Evolutionary conservation across 228 moss, liverwort and hornwort genomes (phyloP).

Genomic region (Sphagnum fallax): DNA sequence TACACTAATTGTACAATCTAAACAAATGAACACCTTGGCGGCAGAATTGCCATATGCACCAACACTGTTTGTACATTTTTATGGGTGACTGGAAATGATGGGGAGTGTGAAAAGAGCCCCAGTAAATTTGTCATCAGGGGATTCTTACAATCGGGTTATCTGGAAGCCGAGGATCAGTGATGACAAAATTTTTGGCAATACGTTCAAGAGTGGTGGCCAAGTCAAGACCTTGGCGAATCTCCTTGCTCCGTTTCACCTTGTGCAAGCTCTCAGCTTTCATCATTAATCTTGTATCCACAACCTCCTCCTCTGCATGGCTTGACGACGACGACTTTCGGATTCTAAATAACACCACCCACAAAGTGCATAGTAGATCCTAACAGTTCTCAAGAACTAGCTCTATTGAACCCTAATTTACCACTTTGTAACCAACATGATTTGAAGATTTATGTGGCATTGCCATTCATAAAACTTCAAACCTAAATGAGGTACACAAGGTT

Average conservation of each 20-base stretch:
- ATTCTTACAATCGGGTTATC: slow-evolving; percentile 83
- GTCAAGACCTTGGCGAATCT: slow-evolving; percentile 85
- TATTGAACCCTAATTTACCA: too few species aligned
- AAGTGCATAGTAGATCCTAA: too few species aligned
- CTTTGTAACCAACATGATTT: background rate
- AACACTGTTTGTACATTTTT: background rate
- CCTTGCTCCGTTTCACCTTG: slow-evolving; percentile 48
- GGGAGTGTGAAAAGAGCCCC: background rate
- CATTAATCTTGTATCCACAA: slow-evolving; percentile 51
- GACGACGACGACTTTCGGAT: slow-evolving; percentile 43
- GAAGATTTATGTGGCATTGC: too few species aligned
- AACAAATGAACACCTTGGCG: background rate
- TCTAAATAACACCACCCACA: slow-evolving; percentile 11
- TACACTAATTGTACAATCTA: background rate
- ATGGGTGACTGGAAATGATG: background rate
- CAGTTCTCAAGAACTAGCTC: too few species aligned
- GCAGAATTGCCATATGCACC: background rate
- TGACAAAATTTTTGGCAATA: slow-evolving; percentile 91
- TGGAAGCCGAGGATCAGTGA: slow-evolving; percentile 91
- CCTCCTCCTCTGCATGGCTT: slow-evolving; percentile 25
- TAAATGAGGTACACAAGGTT: too few species aligned
- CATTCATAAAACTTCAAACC: too few species aligned
- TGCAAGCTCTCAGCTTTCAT: slow-evolving; percentile 70
- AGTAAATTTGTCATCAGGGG: background rate
- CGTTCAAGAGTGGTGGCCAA: slow-evolving; percentile 92